Evolutionary conservation across 2,329 filamentous ascomycete species (phyloP).

Genomic region (Talaromyces verruculosus): DNA sequence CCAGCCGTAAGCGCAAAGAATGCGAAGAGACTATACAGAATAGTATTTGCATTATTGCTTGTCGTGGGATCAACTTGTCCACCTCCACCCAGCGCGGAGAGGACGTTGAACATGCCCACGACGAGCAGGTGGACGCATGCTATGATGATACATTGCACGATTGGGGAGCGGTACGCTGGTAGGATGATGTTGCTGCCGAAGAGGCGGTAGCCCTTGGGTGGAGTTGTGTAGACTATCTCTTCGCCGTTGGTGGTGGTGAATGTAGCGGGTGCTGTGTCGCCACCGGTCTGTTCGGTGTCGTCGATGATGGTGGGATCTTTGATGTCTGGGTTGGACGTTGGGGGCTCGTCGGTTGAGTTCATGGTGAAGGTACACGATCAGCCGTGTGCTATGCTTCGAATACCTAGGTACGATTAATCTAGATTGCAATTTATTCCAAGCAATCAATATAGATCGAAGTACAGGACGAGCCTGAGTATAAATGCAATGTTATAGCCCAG

Average conservation of each 20-base stretch:
- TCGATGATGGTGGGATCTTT: conserved; percentile 14
- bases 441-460: neutral
- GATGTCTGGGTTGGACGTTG: neutral
- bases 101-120: conserved; percentile 27
- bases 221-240: conserved; percentile 6
- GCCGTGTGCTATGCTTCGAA: neutral
- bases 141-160: conserved; percentile 24
- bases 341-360: conserved; percentile 1
- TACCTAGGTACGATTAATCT: neutral
- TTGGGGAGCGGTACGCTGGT: conserved; percentile 24
- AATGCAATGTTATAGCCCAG: neutral
- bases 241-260: neutral
- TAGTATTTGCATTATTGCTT: conserved; percentile 25
- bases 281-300: neutral
- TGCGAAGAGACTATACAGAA: conserved; percentile 24
- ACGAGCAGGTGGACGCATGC: conserved; percentile 23
- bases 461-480: neutral
- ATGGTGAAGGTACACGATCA: neutral
- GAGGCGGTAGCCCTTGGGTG: conserved; percentile 23
- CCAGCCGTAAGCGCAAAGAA: conserved; percentile 23
- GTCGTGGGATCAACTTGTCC: conserved; percentile 25
- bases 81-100: conserved; percentile 24
- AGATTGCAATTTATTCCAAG: neutral
- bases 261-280: neutral
- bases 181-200: conserved; percentile 17